Evolutionary conservation across 2,329 filamentous ascomycete genomes (phyloP).

Genomic region (Beauveria sp.): DNA sequence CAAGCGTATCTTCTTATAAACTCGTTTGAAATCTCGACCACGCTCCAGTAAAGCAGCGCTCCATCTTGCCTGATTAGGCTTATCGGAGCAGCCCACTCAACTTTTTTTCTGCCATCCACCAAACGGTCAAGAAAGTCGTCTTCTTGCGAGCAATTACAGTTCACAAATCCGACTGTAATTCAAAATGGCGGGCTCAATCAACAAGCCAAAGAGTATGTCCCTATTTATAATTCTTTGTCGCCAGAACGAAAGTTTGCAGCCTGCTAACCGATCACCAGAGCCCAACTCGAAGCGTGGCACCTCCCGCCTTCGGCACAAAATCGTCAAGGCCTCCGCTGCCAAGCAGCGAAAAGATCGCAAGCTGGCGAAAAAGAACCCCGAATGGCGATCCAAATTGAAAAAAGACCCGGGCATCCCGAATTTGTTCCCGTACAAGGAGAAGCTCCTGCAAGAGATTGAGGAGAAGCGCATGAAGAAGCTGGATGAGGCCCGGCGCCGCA

Average conservation of each 20-base stretch:
- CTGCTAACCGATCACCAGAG: slow-evolving; percentile 43
- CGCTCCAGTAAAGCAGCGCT: neutral
- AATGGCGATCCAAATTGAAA: slow-evolving; percentile 93
- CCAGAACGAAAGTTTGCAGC: neutral
- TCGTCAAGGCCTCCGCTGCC: slow-evolving; percentile 80
- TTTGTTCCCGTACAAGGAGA: slow-evolving; percentile 95
- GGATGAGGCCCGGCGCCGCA: slow-evolving; percentile 65
- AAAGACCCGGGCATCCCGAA: slow-evolving; percentile 98
- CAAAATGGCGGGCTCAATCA: slow-evolving; percentile 46
- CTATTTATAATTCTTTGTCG: too few relatives aligned
- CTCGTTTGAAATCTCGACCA: neutral
- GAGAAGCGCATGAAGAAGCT: slow-evolving; percentile 73
- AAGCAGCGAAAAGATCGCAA: slow-evolving; percentile 91
- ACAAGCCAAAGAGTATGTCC: slow-evolving; percentile 45
- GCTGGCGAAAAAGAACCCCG: slow-evolving; percentile 87
- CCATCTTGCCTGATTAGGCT: neutral
- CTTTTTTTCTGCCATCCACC: slow-evolving; percentile 24
- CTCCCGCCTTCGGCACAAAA: slow-evolving; percentile 87
- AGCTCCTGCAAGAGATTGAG: slow-evolving; percentile 89
- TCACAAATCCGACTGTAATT: slow-evolving; percentile 11
- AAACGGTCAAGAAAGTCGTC: slow-evolving; percentile 9
- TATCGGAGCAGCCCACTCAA: slow-evolving; percentile 23
- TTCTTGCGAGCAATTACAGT: slow-evolving; percentile 15
- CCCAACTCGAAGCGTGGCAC: slow-evolving; percentile 90
- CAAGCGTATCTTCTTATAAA: neutral